Base-by-base conservation (phyloP, 116 monocot genomes). In the Zostera marina region DNA sequence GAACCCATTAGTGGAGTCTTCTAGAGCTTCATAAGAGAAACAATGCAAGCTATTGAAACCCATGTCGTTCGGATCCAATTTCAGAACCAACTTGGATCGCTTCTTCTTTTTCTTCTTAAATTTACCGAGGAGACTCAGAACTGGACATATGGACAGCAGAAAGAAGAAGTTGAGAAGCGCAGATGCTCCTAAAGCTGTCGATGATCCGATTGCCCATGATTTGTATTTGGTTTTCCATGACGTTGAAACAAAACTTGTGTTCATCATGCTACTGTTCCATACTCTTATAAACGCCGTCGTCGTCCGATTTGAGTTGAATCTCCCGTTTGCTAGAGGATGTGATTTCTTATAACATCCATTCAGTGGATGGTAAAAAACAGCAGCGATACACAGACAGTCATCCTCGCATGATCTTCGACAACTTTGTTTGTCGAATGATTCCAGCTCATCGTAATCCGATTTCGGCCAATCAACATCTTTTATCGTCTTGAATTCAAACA, bases 301-400 rank as follows among this genome's bases (percentile, higher is more conserved):
- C 9, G 10, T 8, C 2, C 48, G 7, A 8, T 22, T 41, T 6
- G 13, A 22, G n/a, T 45, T 54, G 15, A 32, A 17, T 47, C 60
- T 64, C 16, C 74, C 70, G 38, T 75, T 62, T 1, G 61, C 45
- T 1, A 81, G 22, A 0, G 77, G 77, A 5, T 68, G 24, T 47
- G 55, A 64, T 67, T 81, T 77, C 74, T 74, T 81, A 60, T 55
- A 74, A 25, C 81, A 77, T 1, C 53, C 9, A 0, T 22, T 16
- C 2, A n/a, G 22, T 3, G 43, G 22, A 42, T 20, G 53, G 8
- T 32, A 32, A 32, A 32, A 32, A 32, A 60, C 25, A 11, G 68
- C 68, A 1, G 60, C 72, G 0, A 52, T 60, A 42, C 79, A 83
- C 58, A 79, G 65, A 19, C 70, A 76, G 41, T 83, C 75, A 0